These are phyloP conservation scores for Leptodermis oblonga DNA, from an alignment of 257 asterid species.

Conservation along the genomic window DNA sequence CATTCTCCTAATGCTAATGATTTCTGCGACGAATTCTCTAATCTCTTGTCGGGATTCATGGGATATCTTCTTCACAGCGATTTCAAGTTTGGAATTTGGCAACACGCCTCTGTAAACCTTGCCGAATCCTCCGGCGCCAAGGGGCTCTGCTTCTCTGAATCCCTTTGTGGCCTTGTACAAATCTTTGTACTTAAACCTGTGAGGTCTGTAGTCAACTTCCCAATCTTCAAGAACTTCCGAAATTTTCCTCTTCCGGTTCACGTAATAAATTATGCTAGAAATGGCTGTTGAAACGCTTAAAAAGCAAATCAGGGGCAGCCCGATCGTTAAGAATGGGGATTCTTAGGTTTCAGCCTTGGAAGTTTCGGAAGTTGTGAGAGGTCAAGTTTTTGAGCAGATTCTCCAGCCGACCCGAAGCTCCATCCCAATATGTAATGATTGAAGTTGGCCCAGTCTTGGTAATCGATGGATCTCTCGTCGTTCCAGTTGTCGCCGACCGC, in stretches of 20 bases:
- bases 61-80: conserved; percentile 1
- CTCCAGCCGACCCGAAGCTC: not conserved
- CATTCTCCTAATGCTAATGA: not conserved
- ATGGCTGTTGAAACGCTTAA: not conserved
- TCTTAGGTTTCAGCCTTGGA: not conserved
- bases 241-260: not conserved
- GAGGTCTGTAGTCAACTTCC: not conserved
- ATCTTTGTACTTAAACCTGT: conserved; percentile 2
- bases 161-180: not conserved
- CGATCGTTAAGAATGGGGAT: not conserved
- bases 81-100: not conserved
- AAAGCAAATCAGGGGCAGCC: not conserved
- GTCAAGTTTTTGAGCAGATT: not conserved
- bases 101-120: conserved; percentile 1
- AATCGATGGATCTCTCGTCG: no score
- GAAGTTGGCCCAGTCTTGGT: no score
- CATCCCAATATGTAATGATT: not conserved
- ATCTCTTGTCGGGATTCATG: not conserved
- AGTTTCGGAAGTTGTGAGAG: not conserved
- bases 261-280: not conserved
- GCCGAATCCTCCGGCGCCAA: not conserved
- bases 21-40: not conserved
- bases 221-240: not conserved
- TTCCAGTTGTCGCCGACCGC: no score
- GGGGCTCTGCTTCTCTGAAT: not conserved